A percentile compares a stretch with the other conserved stretches of the same genome.
phyloP scores from a whole-genome alignment of 179 eudicot species.

The Gypsophila paniculata region DNA sequence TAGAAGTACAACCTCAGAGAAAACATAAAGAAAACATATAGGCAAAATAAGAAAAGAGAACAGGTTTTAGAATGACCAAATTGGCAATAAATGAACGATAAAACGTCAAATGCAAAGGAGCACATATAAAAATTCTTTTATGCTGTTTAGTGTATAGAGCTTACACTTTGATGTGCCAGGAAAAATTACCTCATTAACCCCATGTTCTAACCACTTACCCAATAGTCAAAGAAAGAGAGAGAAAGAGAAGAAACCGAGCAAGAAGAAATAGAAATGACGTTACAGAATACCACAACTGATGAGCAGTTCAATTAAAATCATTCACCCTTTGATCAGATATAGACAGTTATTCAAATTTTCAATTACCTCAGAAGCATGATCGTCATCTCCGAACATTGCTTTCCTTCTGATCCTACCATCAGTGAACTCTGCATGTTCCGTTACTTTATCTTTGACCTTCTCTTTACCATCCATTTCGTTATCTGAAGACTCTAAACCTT shows the following conservation, averaged over 20 bases:
- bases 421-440: conserved; percentile 54
- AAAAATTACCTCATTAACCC: no score
- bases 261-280: no score
- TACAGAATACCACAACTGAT: no score
- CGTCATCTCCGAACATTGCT: conserved; percentile 56
- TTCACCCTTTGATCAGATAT: neutral
- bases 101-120: neutral
- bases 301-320: no score
- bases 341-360: neutral
- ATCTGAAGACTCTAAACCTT: conserved; percentile 39
- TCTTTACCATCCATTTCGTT: conserved; percentile 29
- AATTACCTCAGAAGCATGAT: conserved; percentile 45
- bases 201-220: no score
- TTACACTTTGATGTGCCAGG: no score
- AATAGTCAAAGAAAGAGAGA: no score
- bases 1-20: neutral
- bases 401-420: conserved; percentile 82
- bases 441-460: conserved; percentile 19
- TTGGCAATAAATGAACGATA: neutral
- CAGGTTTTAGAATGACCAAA: neutral
- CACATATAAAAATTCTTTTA: no score
- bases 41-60: neutral
- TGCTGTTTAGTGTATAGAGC: no score
- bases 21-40: neutral
- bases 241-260: no score